Base-by-base conservation (phyloP, 306 rosid genomes). In the Corylus americana region DNA sequence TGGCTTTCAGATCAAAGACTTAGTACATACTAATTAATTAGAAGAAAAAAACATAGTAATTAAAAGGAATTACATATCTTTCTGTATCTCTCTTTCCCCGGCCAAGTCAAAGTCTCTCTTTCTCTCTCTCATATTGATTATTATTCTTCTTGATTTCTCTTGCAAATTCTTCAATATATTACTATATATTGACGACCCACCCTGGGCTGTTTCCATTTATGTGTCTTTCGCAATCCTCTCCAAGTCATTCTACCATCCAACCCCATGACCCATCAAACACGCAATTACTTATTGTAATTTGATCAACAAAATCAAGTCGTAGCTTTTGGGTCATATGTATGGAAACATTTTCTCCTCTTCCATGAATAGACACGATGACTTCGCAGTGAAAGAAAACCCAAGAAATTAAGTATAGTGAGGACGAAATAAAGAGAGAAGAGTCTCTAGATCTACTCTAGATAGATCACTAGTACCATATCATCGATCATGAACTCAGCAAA, bases 401-500 rank as follows among this genome's bases (percentile, higher is more conserved):
- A 55, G 25, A n/a, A 31, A 55, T n/a, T 55, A 9, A 22, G 25
- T 22, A 22, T 22, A 22, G n/a, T 58, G 3, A 22, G 9, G 69
- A 14, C 39, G 39, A 29, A 22, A 22, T 22, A 22, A 48, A 37
- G 7, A 50, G 39, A 35, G 18, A 53, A 22, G 25, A 73, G 9
- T 27, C 22, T 42, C 5, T 39, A 39, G 5, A 22, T 22, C 25
- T 22, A 22, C 25, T 22, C 5, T 39, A 67, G 48, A 39, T 8
- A 27, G 55, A 73, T 50, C 8, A 25, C n/a, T 39, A 39, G 44
- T 39, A 39, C 4, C 4, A 39, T 39, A 39, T 39, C 44, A 39
- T 39, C 39, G 39, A 42, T 5, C n/a, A 86, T 90, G 92, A 88
- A 88, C 59, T 57, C 88, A 18, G 83, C 83, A 17, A 88, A 88